phyloP scores from a whole-genome alignment of 352 stramenopile species.

The Phytophthora cryptogea region DNA sequence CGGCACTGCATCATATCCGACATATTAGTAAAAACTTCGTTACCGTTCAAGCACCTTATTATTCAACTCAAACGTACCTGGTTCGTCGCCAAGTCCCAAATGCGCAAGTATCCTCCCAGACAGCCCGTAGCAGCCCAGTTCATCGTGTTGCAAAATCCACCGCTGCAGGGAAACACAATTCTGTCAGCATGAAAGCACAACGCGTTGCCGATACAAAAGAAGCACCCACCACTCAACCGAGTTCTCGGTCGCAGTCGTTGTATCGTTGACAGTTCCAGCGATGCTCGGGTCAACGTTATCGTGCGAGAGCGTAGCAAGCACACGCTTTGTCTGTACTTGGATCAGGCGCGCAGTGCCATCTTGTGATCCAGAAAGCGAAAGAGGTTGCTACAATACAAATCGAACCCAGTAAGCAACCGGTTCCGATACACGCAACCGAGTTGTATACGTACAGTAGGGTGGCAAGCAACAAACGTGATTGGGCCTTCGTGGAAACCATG shows the following conservation, averaged over 20 bases:
- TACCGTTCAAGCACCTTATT: neutral
- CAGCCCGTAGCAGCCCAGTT: conserved; percentile 96
- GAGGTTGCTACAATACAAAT: conserved; percentile 69
- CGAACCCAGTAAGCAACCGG: conserved; percentile 6
- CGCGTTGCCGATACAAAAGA: conserved; percentile 1
- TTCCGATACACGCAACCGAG: neutral
- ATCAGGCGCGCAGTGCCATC: conserved; percentile 94
- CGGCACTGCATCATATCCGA: conserved; percentile 59
- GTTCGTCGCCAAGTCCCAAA: conserved; percentile 94
- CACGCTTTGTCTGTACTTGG: conserved; percentile 94
- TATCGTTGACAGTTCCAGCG: conserved; percentile 55
- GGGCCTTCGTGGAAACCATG: conserved; percentile 87
- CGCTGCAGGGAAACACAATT: conserved; percentile 43
- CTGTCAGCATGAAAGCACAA: conserved; percentile 7
- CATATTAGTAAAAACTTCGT: conserved; percentile 6
- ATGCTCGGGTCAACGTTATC: conserved; percentile 55
- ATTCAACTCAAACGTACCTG: conserved; percentile 43
- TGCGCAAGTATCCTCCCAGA: conserved; percentile 94
- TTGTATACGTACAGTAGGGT: conserved; percentile 65
- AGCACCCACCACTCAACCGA: conserved; percentile 82
- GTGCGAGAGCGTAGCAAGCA: conserved; percentile 90
- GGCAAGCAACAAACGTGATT: conserved; percentile 92
- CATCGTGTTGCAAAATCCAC: conserved; percentile 93
- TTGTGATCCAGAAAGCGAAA: conserved; percentile 93
- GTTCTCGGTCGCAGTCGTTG: conserved; percentile 64